These are phyloP conservation scores for Glycine latifolia DNA, from an alignment of 306 rosid species.

Conservation along the genomic window DNA sequence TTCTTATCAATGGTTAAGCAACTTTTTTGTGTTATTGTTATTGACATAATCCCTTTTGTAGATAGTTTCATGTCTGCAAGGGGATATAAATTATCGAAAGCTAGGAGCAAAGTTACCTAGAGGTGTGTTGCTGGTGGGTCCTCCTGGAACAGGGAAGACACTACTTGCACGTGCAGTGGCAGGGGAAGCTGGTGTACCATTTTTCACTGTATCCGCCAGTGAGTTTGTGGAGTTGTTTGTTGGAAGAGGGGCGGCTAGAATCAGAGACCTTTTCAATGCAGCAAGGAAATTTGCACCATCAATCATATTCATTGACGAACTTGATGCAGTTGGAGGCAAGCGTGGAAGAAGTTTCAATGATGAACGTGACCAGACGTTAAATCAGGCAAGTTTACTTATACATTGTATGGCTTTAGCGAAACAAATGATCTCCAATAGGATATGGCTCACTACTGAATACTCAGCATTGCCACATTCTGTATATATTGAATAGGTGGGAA, in stretches of 20 bases:
- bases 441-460: not conserved
- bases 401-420: slow-evolving; percentile 11
- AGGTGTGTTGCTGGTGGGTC: slow-evolving; percentile 94
- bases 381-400: slow-evolving; percentile 66
- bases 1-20: slow-evolving; percentile 28
- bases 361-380: slow-evolving; percentile 93
- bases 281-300: slow-evolving; percentile 92
- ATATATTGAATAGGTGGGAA: not conserved
- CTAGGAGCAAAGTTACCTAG: slow-evolving; percentile 91
- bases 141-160: slow-evolving; percentile 98
- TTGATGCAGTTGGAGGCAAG: slow-evolving; percentile 96
- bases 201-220: slow-evolving; percentile 93
- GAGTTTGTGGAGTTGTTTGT: slow-evolving; percentile 98
- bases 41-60: slow-evolving; percentile 52
- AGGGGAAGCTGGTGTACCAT: slow-evolving; percentile 99
- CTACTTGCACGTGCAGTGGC: slow-evolving; percentile 97
- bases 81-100: slow-evolving; percentile 83
- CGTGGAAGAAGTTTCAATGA: slow-evolving; percentile 98
- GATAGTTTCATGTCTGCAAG: slow-evolving; percentile 94
- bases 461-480: not conserved
- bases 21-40: slow-evolving; percentile 35
- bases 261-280: slow-evolving; percentile 81
- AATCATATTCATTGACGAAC: slow-evolving; percentile 92
- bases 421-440: not conserved
- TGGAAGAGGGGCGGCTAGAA: slow-evolving; percentile 98